A percentile compares a stretch with the other conserved stretches of the same genome.
Conservation (phyloP, 768 basidiomycete species). For the Pulveroboletus ravenelii region DNA sequence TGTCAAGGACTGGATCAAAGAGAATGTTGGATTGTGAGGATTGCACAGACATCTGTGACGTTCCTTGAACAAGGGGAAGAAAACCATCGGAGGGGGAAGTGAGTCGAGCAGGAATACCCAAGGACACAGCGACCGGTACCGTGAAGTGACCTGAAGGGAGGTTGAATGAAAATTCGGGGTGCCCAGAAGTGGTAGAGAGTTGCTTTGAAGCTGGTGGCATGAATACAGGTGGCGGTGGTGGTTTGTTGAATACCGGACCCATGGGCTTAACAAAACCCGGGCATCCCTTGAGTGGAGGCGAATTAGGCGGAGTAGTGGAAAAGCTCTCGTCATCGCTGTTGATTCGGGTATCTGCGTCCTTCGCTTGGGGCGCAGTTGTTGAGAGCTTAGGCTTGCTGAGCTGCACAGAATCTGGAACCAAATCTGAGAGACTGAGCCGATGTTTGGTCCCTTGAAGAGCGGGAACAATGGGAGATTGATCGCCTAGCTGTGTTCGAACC, state of each 20-base stretch:
- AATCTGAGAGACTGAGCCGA: conserved; percentile 57
- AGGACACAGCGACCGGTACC: conserved; percentile 40
- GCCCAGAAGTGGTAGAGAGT: not conserved
- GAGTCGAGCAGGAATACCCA: conserved; percentile 39
- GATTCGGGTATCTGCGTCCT: conserved; percentile 2
- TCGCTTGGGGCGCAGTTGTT: conserved; percentile 15
- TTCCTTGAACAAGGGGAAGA: conserved; percentile 21
- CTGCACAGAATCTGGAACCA: conserved; percentile 40
- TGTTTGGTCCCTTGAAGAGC: conserved; percentile 17
- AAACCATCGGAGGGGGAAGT: conserved; percentile 23
- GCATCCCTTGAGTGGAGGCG: conserved; percentile 38
- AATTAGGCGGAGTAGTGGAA: conserved; percentile 55
- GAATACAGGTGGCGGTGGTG: conserved; percentile 28
- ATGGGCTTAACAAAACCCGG: conserved; percentile 31
- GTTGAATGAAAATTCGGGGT: conserved; percentile 31
- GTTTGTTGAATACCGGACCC: conserved; percentile 59
- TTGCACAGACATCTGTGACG: conserved; percentile 42
- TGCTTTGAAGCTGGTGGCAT: conserved; percentile 23
- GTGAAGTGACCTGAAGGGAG: conserved; percentile 37
- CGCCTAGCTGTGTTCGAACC: conserved; percentile 1
- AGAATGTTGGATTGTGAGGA: conserved; percentile 49
- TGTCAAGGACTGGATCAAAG: conserved; percentile 51
- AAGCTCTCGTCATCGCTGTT: conserved; percentile 33
- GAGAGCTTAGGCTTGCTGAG: conserved; percentile 12
- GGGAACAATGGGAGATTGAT: not conserved